Evolutionary conservation across 192 early-diverging fungal genomes (phyloP), one percentile per base, ranked within the genome.

Genomic region (Linnemannia zychae): DNA sequence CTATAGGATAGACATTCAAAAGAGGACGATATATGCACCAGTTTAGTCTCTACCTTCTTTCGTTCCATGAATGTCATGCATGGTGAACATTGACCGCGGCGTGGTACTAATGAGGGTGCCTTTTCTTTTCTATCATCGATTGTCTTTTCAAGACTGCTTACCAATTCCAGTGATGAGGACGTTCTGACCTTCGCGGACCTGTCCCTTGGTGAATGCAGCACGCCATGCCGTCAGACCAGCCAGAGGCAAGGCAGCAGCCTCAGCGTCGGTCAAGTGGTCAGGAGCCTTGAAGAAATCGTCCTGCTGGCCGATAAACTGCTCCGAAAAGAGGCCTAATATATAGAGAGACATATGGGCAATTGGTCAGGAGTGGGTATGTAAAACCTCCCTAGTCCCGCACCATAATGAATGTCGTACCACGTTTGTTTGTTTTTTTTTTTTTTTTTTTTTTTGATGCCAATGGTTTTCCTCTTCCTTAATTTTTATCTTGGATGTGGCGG

Each of bases 121-220:
- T 66, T 66, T 66, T 66, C 18, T 28, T 33, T 33, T 66, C 13
- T 66, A 7, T 66, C 65, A n/a, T 66, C 65, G 12, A 66, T 66
- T 66, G 65, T 66, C 65, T 31, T 66, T 66, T 33, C 28, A 28
- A 28, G 28, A 66, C 22, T 66, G 65, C 65, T 66, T 66, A 66
- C 65, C 94, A 77, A 94, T 93, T 57, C 93, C 94, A 40, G 93
- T 89, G 37, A 94, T 87, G 1, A 94, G 79, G n/a, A 94, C 91
- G 48, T 86, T 83, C 7, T 89, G 77, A 11, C 90, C 91, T 2
- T 74, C 71, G 73, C 75, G 77, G n/a, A 92, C 87, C 34, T 87
- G 38, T 4, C 83, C 93, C 47, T 92, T 88, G 13, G 92, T 90
- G 47, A 94, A 87, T 1, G 82, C 71, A 47, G 94, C 93, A 60